Conservation (phyloP, 1,284 basidiomycete genomes). For the Calocybe gambosa region DNA sequence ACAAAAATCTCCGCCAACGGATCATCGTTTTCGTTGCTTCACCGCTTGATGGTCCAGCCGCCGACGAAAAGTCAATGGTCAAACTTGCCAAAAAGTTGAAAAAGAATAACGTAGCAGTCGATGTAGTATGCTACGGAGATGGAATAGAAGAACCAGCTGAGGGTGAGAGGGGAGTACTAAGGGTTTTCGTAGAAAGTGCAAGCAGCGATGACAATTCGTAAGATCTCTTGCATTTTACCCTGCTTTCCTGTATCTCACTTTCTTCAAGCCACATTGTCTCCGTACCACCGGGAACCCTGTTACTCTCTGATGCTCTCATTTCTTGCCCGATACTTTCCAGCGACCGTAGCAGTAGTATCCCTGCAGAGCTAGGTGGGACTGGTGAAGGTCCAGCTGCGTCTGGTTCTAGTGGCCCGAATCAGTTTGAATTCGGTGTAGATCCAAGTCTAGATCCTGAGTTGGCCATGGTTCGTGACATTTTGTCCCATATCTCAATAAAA, state of each 20-base stretch:
- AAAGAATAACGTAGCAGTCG: constrained; percentile 98
- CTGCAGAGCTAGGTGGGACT: constrained; percentile 56
- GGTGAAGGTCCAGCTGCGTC: constrained; percentile 42
- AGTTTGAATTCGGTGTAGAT: constrained; percentile 90
- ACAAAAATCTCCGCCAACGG: constrained; percentile 96
- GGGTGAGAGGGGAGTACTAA: constrained; percentile 57
- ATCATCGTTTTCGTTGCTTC: constrained; percentile 93
- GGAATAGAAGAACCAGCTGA: constrained; percentile 59
- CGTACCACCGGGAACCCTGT: constrained; percentile 72
- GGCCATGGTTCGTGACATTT: constrained; percentile 70
- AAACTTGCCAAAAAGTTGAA: constrained; percentile 95
- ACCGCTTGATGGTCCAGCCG: constrained; percentile 64
- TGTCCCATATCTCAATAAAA: background rate
- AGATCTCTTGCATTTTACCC: constrained; percentile 23
- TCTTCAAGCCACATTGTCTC: constrained; percentile 70
- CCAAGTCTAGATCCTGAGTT: constrained; percentile 94
- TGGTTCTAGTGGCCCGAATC: constrained; percentile 40
- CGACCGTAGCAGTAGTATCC: constrained; percentile 65
- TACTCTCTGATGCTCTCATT: constrained; percentile 82
- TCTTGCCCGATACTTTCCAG: constrained; percentile 79
- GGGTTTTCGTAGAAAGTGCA: constrained; percentile 73
- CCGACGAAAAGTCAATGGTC: constrained; percentile 73
- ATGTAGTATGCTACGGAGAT: constrained; percentile 80
- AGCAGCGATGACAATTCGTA: constrained; percentile 81
- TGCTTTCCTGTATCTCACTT: background rate